Percentiles rank a stretch among this genome's conserved stretches.
phyloP scores from a whole-genome alignment of 2,329 filamentous ascomycete genomes.

The Lasiodiplodia theobromae region DNA sequence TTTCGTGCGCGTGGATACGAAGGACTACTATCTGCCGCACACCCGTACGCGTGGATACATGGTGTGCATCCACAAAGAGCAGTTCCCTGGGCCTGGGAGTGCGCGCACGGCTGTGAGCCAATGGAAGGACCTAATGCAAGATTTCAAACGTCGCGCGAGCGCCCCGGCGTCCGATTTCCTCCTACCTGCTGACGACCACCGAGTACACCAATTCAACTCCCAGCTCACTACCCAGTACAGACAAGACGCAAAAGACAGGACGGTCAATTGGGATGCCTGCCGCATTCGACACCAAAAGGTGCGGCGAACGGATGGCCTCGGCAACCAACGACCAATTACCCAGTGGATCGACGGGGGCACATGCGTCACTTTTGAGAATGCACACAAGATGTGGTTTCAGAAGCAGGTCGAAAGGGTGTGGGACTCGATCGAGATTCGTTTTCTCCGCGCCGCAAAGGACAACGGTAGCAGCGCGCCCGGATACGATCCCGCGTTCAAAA shows the following conservation, averaged over 20 bases:
- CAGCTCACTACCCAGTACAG: slow-evolving; percentile 1
- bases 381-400: slow-evolving; percentile 59
- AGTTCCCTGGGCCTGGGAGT: slow-evolving; percentile 35
- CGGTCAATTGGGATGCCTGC: slow-evolving; percentile 63
- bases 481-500: slow-evolving; percentile 67
- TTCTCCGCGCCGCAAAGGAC: slow-evolving; percentile 56
- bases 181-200: slow-evolving; percentile 61
- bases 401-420: slow-evolving; percentile 65
- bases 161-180: slow-evolving; percentile 69
- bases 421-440: slow-evolving; percentile 71
- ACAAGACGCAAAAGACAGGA: slow-evolving; percentile 9
- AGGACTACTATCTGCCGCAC: slow-evolving; percentile 77
- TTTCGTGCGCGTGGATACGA: slow-evolving; percentile 66
- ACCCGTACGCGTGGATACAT: slow-evolving; percentile 59
- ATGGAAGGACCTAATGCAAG: slow-evolving; percentile 57
- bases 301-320: slow-evolving; percentile 60
- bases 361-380: slow-evolving; percentile 62
- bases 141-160: slow-evolving; percentile 65
- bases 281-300: slow-evolving; percentile 66
- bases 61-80: slow-evolving; percentile 50
- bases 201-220: slow-evolving; percentile 55
- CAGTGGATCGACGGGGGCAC: slow-evolving; percentile 64
- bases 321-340: slow-evolving; percentile 64
- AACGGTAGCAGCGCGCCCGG: slow-evolving; percentile 38
- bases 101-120: slow-evolving; percentile 31